Base-by-base conservation (phyloP, 805 yeast genomes). In the Tetrapisispora arboricola region DNA sequence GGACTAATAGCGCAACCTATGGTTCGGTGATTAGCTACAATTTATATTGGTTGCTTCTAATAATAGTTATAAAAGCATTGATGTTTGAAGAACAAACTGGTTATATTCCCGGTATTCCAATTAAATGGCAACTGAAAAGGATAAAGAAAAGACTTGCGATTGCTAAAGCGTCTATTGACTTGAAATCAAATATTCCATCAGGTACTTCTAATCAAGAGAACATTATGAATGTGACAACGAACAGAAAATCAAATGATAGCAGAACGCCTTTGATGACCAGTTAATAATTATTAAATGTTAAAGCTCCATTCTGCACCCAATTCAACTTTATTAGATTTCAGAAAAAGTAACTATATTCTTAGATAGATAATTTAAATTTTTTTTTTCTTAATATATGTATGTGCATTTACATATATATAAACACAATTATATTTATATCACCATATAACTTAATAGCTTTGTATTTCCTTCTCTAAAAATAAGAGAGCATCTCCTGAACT, bases 401-500 rank as follows among this genome's bases (percentile, higher is more conserved):
- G 4, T 12, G 10, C 9, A 22, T 6, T 7, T 22, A 22, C 25
- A 22, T 22, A 22, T 22, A 22, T 6, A 22, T 10, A 11, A 11
- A 25, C 7, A 25, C 27, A 25, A 11, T 11, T 6, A 25, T 25
- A 22, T 22, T 22, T 8, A 8, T 22, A 25, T 10, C 13, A 11
- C 13, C 10, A 6, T 25, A 25, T 25, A 25, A 6, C n/a, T 25
- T 7, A 4, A 25, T 25, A 25, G 13, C 10, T 11, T 24, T 16
- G 11, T 7, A 3, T 18, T 30, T 18, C 33, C 4, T 6, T 11
- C 18, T 45, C 46, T 16, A 55, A 28, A 19, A 88, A 95, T 38
- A 81, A 96, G 36, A 92, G 95, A 46, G 86, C 65, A 60, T 92
- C 97, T 48, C 98, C 98, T 30, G 96, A 86, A 45, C 90, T 96